phyloP scores from a whole-genome alignment of 257 asterid species.

The Lycium ferocissimum region DNA sequence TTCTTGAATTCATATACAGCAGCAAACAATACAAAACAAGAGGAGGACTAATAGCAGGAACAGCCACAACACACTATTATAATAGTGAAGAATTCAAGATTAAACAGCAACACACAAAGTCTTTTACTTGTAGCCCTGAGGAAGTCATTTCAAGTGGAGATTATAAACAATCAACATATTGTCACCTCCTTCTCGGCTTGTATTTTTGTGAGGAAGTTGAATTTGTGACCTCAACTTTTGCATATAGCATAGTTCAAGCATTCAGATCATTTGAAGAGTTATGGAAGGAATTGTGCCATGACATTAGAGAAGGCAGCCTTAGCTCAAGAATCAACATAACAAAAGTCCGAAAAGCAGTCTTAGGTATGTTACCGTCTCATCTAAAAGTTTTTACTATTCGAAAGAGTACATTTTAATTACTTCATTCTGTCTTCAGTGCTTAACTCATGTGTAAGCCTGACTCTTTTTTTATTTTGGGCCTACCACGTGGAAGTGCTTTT shows the following conservation, averaged over 20 bases:
- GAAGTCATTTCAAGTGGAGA: conserved; percentile 77
- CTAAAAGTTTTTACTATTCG: not conserved
- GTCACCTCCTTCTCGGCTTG: conserved; percentile 82
- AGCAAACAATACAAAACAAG: conserved; percentile 62
- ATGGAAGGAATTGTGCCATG: conserved; percentile 64
- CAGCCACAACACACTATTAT: conserved; percentile 76
- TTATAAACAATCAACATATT: conserved; percentile 76
- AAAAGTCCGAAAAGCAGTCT: conserved; percentile 49
- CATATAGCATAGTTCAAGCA: conserved; percentile 74
- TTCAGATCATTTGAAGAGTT: conserved; percentile 62
- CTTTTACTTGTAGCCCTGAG: conserved; percentile 79
- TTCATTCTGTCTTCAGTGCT: not conserved
- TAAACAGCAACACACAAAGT: conserved; percentile 61
- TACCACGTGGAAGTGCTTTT: not conserved
- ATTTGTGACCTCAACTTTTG: conserved; percentile 73
- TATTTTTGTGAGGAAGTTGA: conserved; percentile 57
- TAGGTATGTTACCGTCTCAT: conserved; percentile 28
- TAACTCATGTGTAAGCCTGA: not conserved
- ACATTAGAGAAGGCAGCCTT: conserved; percentile 57
- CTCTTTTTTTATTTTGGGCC: not conserved
- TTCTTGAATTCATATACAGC: conserved; percentile 79
- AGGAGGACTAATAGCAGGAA: conserved; percentile 66
- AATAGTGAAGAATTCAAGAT: conserved; percentile 76
- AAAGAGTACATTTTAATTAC: not conserved
- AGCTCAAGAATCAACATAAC: conserved; percentile 54